Evolutionary conservation across 2,329 filamentous ascomycete genomes (phyloP).

Genomic region (Neopestalotiopsis sp.): DNA sequence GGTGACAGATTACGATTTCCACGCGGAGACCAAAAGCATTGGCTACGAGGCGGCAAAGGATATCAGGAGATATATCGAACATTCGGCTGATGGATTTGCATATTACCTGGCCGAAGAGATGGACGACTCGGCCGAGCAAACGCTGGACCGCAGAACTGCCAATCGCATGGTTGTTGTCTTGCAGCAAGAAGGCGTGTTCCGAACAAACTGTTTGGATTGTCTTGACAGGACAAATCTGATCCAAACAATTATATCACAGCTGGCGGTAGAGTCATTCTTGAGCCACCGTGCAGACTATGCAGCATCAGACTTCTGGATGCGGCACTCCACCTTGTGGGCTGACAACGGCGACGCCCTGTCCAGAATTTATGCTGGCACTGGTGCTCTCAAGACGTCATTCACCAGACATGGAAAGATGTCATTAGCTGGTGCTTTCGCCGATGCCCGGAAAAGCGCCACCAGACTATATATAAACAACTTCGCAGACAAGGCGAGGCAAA

Average conservation of each 20-base stretch:
- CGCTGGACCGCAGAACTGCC: constrained; percentile 41
- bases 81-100: constrained; percentile 86
- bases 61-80: constrained; percentile 79
- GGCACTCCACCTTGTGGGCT: constrained; percentile 93
- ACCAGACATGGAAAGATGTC: constrained; percentile 97
- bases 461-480: constrained; percentile 98
- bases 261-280: constrained; percentile 88
- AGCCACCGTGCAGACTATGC: constrained; percentile 72
- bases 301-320: constrained; percentile 84
- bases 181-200: constrained; percentile 93
- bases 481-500: constrained; percentile 88
- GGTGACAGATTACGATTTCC: constrained; percentile 93
- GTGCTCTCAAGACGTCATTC: constrained; percentile 93
- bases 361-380: constrained; percentile 95
- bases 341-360: constrained; percentile 95
- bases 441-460: constrained; percentile 92
- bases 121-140: constrained; percentile 54
- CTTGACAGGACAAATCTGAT: constrained; percentile 95
- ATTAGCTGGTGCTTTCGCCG: constrained; percentile 88
- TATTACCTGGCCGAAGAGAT: constrained; percentile 85
- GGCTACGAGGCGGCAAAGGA: constrained; percentile 91
- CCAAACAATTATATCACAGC: constrained; percentile 92
- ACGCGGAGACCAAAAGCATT: constrained; percentile 87
- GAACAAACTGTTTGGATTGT: constrained; percentile 96
- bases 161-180: constrained; percentile 70